Percentiles rank a stretch among this genome's conserved stretches.
phyloP scores from a whole-genome alignment of 2,329 filamentous ascomycete species.

The Xylariales sp. region DNA sequence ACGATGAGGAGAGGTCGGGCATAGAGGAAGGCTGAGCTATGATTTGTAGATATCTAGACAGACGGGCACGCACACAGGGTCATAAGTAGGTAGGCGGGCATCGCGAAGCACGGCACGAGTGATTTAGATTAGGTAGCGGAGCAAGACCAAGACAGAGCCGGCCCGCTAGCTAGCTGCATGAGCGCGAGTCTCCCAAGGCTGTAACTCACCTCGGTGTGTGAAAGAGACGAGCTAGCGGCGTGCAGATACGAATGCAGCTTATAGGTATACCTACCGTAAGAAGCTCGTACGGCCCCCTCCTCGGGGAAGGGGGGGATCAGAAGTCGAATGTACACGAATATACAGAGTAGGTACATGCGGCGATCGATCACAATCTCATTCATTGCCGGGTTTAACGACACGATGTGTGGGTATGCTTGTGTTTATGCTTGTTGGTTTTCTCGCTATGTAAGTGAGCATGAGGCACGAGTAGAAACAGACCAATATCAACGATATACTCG shows the following conservation, averaged over 20 bases:
- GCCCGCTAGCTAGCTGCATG: neutral
- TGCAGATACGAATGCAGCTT: conserved; percentile 28
- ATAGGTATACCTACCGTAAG: too few species aligned
- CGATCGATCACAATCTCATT: too few species aligned
- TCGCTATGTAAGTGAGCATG: conserved; percentile 22
- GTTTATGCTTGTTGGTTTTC: conserved; percentile 33
- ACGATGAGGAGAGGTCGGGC: neutral
- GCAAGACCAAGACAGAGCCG: neutral
- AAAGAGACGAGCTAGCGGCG: neutral
- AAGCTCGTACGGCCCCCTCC: too few species aligned
- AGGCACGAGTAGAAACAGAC: neutral
- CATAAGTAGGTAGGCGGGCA: neutral
- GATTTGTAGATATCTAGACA: conserved; percentile 14
- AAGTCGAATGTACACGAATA: conserved; percentile 20
- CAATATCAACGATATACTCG: conserved; percentile 17
- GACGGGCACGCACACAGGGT: neutral
- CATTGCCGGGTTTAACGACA: neutral
- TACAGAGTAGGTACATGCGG: conserved; percentile 18
- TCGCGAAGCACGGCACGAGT: neutral
- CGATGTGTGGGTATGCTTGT: conserved; percentile 7
- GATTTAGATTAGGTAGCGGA: neutral
- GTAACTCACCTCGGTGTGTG: conserved; percentile 36
- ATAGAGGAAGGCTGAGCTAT: conserved; percentile 18
- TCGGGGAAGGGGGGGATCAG: too few species aligned
- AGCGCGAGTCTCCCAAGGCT: conserved; percentile 3